Evolutionary conservation across 768 basidiomycete genomes (phyloP).

Genomic region (Russula vinacea): DNA sequence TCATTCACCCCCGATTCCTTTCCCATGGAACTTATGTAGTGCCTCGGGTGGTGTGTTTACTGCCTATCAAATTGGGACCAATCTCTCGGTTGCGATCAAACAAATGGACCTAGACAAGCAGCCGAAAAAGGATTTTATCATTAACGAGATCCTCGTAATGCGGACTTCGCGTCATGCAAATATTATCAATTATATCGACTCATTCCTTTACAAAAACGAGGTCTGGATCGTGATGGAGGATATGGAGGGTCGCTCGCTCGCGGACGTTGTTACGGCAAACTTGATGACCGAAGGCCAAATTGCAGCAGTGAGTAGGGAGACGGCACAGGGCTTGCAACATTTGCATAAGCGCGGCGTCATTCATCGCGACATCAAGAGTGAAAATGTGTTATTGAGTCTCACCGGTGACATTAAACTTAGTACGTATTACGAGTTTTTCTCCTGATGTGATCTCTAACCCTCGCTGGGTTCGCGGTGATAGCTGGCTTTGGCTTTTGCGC

Average conservation of each 20-base stretch:
- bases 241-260: slow-evolving; percentile 94
- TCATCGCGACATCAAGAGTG: slow-evolving; percentile 98
- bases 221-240: slow-evolving; percentile 99
- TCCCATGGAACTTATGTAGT: slow-evolving; percentile 41
- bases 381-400: slow-evolving; percentile 91
- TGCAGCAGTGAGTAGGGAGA: slow-evolving; percentile 92
- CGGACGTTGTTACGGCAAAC: slow-evolving; percentile 93
- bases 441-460: background rate
- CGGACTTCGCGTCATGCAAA: slow-evolving; percentile 93
- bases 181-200: slow-evolving; percentile 99
- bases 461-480: slow-evolving; percentile 34
- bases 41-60: slow-evolving; percentile 98
- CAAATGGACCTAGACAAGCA: slow-evolving; percentile 99
- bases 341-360: slow-evolving; percentile 95
- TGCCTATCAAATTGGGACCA: slow-evolving; percentile 94
- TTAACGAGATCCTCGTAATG: slow-evolving; percentile 99
- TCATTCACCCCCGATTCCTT: background rate
- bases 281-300: slow-evolving; percentile 99
- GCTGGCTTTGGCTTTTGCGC: slow-evolving; percentile 98
- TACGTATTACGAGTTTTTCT: slow-evolving; percentile 45
- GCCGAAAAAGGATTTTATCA: slow-evolving; percentile 98
- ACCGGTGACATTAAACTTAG: slow-evolving; percentile 97
- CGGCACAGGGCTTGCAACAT: slow-evolving; percentile 89
- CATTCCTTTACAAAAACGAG: slow-evolving; percentile 96
- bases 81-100: slow-evolving; percentile 95